Conservation (phyloP, 768 basidiomycete genomes). For the Dacryopinax spathularia region DNA sequence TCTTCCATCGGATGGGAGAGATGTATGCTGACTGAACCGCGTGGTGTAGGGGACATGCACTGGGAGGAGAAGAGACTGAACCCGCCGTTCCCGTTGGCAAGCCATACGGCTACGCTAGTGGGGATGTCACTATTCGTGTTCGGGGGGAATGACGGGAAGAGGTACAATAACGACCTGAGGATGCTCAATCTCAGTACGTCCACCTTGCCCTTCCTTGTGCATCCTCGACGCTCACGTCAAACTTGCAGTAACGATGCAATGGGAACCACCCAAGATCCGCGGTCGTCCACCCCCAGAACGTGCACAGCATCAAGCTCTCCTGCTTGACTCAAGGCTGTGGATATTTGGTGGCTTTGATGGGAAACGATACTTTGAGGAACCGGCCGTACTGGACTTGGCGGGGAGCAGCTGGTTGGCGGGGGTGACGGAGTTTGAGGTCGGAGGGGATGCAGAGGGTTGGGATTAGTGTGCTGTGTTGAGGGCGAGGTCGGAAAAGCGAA, state of each 20-base stretch:
- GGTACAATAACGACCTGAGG: conserved; percentile 56
- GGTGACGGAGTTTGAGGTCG: neutral
- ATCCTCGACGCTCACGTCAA: neutral
- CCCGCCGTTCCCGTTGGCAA: conserved; percentile 1
- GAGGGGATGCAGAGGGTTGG: neutral
- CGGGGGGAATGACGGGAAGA: conserved; percentile 72
- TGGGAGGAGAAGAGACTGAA: neutral
- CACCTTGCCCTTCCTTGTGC: conserved; percentile 8
- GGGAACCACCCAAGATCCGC: conserved; percentile 53
- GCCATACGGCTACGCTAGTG: conserved; percentile 74
- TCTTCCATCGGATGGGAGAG: neutral
- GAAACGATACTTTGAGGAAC: conserved; percentile 56
- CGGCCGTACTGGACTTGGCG: conserved; percentile 71
- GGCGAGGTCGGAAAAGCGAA: too few relatives aligned
- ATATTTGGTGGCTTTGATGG: conserved; percentile 67
- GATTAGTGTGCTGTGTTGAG: too few relatives aligned
- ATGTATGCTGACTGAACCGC: neutral
- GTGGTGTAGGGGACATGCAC: neutral
- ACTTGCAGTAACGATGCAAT: conserved; percentile 60
- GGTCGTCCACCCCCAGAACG: conserved; percentile 59
- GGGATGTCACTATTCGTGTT: conserved; percentile 83
- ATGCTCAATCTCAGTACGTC: conserved; percentile 71
- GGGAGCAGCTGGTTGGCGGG: conserved; percentile 18
- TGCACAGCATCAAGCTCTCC: conserved; percentile 71
- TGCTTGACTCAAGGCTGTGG: conserved; percentile 75